Percentiles rank a stretch among this genome's conserved stretches.
Conservation (phyloP, 208 protist genomes). For the Crithidia brevicula region DNA sequence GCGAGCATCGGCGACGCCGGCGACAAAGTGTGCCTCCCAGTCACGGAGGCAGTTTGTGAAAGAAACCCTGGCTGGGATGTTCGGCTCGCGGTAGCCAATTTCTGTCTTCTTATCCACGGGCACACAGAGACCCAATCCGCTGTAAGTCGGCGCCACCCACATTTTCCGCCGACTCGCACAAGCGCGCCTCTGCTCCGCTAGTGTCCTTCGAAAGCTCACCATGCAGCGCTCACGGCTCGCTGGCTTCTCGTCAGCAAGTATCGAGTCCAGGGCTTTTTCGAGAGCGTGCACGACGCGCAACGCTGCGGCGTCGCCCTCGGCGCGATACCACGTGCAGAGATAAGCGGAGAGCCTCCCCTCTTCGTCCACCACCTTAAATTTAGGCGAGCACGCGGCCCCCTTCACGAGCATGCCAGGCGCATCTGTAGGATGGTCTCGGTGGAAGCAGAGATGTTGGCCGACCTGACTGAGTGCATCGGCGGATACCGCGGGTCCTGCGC, state of each 20-base stretch:
- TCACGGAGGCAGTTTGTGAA: conserved; percentile 13
- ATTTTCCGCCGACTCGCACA: background rate
- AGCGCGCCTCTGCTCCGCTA: background rate
- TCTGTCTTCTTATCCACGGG: conserved; percentile 43
- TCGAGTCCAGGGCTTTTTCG: background rate
- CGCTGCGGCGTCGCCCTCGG: background rate
- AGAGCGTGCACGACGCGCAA: background rate
- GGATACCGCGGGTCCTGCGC: no score
- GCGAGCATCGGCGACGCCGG: background rate
- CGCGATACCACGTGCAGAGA: conserved; percentile 13
- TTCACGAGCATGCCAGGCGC: conserved; percentile 15
- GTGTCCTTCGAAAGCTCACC: background rate
- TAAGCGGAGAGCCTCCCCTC: conserved; percentile 10
- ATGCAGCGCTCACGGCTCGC: background rate
- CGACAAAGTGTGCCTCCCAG: conserved; percentile 29
- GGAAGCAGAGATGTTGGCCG: conserved; percentile 33
- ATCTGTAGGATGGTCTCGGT: conserved; percentile 37
- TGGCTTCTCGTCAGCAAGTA: background rate
- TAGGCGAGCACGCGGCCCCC: background rate
- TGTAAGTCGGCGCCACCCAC: conserved; percentile 22
- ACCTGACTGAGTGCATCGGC: background rate
- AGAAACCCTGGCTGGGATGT: conserved; percentile 11
- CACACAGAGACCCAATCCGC: conserved; percentile 38
- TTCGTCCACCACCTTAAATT: background rate
- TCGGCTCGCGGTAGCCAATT: conserved; percentile 45